Evolutionary conservation across 176 grass and related monocot species (phyloP).

Genomic region (Puccinellia tenuiflora): DNA sequence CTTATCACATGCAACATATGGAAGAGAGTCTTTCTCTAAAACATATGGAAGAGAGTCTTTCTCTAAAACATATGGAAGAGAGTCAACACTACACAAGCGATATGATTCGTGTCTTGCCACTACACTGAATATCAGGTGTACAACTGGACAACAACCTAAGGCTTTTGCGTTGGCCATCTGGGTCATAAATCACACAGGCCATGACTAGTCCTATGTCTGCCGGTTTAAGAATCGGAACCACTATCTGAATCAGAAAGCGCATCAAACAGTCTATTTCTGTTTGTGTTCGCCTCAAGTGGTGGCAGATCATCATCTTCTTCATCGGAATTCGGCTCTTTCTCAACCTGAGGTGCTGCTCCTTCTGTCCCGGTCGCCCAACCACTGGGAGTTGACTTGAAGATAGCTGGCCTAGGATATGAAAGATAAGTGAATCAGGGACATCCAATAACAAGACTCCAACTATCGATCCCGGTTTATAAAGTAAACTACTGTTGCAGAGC

Average conservation of each 20-base stretch:
- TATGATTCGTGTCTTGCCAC: not conserved
- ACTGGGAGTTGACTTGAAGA: conserved; percentile 40
- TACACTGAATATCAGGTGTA: not conserved
- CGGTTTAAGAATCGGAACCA: conserved; percentile 40
- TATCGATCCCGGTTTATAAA: not conserved
- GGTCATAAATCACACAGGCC: not conserved
- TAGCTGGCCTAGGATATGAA: conserved; percentile 44
- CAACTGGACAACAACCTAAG: not conserved
- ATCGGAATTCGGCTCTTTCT: conserved; percentile 38
- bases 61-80: too few relatives aligned
- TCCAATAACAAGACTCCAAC: not conserved
- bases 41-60: too few relatives aligned
- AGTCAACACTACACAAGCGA: too few relatives aligned
- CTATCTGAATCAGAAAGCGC: conserved; percentile 46
- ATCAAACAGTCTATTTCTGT: conserved; percentile 58
- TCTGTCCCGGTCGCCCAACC: not conserved
- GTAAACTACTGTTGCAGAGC: too few relatives aligned
- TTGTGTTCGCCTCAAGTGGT: conserved; percentile 76
- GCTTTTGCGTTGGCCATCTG: not conserved
- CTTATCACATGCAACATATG: too few relatives aligned
- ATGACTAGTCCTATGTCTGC: not conserved
- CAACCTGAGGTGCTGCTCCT: not conserved
- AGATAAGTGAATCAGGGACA: not conserved
- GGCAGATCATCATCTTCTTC: conserved; percentile 65
- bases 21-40: too few relatives aligned